Base-by-base conservation (phyloP, 2,329 filamentous ascomycete species). In the Colletotrichum magnum region DNA sequence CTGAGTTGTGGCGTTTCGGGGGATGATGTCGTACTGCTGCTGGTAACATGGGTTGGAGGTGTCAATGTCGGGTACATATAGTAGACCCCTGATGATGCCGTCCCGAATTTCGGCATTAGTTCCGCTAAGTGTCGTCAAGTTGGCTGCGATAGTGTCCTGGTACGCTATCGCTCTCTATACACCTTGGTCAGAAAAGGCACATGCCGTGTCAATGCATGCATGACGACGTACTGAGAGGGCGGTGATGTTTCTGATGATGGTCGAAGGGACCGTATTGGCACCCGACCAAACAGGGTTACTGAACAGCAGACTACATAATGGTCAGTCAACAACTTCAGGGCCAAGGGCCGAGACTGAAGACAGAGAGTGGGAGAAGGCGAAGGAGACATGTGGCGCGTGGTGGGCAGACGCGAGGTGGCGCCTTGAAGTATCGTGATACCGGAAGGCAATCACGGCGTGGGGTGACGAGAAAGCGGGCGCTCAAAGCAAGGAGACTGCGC, bases 51-150 rank as follows among this genome's bases (percentile, higher is more conserved):
- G 80, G 71, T 92, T 86, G 64, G 85, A 78, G 12, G 76, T 65
- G 6, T 81, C 77, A 48, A 97, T 85, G 69, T 91, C 88, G 5
- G 95, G 96, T 2, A 97, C 92, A 78, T 96, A 98, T 66, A 98
- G 86, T 16, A 98, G 87, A 70, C 95, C 95, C 72, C 89, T 88
- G 43, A 96, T 89, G 62, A 89, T 83, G 63, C 87, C 87, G 72
- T 91, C 88, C 47, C 85, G 79, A 9, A 84, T 84, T 39, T 87
- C 85, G 60, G 89, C 85, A 77, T 89, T 90, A 70, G 89, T 92
- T 39, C 87, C 89, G 3, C 93, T 93, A 15, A 98, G 84, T 0
- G 94, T 97, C 52, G 91, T 93, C 59, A 97, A 87, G 74, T 93
- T 92, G 66, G 79, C 79, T 21, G 77, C 73, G 61, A 89, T 78